Evolutionary conservation across 2,329 filamentous ascomycete genomes (phyloP), one percentile per base, ranked within the genome.

Genomic region (Cytospora chrysosperma): DNA sequence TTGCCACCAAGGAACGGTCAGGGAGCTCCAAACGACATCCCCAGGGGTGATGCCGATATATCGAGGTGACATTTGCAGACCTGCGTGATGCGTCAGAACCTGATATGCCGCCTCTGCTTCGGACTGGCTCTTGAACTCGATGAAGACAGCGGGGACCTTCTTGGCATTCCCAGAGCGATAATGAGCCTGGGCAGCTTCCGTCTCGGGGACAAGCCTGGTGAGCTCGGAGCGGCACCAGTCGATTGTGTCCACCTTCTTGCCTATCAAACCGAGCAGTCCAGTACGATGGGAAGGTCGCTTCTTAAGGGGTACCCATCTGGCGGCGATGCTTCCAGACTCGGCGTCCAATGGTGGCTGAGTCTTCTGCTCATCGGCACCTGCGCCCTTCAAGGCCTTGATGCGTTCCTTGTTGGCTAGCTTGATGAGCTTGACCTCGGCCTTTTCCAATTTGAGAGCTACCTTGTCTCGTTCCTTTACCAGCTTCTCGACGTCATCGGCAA

Each of bases 231-330:
- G 90, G 67, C 88, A 90, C 90, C 91, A 97, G 67, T 94, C 87
- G 75, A 99, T 97, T 0, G 93, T 95, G 77, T 99, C 95, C 19
- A 97, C 93, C 75, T 96, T 95, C 73, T 92, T 88, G 69, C 93
- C 91, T 68, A 93, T 84, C 54, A 91, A 81, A 19, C 84, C 85
- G 26, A 95, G 75, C 7, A 83, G 81, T 73, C 89, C 91, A 61
- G 88, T 78, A 59, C 84, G 84, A 73, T 97, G 93, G 1, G 89
- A 88, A 1, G 93, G 93, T 51, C 93, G 85, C 69, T 92, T 83
- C 75, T 91, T 89, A 12, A 81, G 78, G 19, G 87, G 82, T 47
- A 97, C 79, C 88, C 90, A 96, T 68, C 88, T 88, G 17, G 88
- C 86, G 15, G 91, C 90, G 43, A 92, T 79, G 63, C 83, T 83